Evolutionary conservation across 176 grass and related monocot genomes (phyloP), one percentile per base, ranked within the genome.

Genomic region (Zea luxurians): DNA sequence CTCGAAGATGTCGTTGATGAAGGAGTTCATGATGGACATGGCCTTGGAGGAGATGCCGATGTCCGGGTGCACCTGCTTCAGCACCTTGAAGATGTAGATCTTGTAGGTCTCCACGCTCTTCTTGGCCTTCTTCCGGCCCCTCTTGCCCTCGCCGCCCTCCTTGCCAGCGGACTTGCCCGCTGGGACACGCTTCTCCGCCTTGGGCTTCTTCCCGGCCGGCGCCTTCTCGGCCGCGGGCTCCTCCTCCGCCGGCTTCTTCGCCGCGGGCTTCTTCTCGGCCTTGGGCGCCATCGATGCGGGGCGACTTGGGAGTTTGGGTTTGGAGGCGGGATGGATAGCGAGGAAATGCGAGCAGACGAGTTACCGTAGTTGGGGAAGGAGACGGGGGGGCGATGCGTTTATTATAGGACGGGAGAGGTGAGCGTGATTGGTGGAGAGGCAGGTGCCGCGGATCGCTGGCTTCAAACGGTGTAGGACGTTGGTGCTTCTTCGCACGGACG

Each of bases 1-100:
- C 81, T 89, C 82, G 71, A 89, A 89, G 82, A 84, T 89, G 55
- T 80, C 86, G 64, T 81, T 84, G 82, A 89, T 89, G 82, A 80
- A 89, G 48, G 82, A 89, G 65, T 89, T 89, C 87, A 81, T 77
- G 77, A 89, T 81, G 48, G 76, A 57, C 87, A 85, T 85, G 65
- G 87, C 82, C 87, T 85, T 84, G 72, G 71, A 81, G 41, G 78
- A 81, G 77, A 89, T 61, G 16, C 78, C 84, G 64, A 86, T 86
- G 84, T 86, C 84, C 0, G 84, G 84, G 38, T 40, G 38, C 38
- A 40, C 38, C 38, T 40, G 38, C 38, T 40, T 40, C 38, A 40
- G 38, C 38, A 85, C 83, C 76, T 85, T 85, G 69, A 85, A 85
- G 68, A 85, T 85, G 83, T 85, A 85, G 70, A 85, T 85, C 83